Conservation (phyloP, 257 asterid genomes). For the Salvia rosmarinus region DNA sequence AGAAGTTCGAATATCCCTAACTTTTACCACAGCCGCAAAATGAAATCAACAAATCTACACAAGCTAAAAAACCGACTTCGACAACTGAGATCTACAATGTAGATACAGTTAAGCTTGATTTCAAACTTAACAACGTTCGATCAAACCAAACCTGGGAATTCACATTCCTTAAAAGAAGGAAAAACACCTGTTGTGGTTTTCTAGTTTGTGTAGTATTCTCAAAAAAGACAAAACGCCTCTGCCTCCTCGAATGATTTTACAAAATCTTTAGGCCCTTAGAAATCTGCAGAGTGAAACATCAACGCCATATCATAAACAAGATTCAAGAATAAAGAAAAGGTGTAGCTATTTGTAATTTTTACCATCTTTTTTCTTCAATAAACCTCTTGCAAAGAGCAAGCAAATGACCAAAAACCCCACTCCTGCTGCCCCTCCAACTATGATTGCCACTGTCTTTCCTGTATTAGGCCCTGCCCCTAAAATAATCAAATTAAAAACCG, state of each 20-base stretch:
- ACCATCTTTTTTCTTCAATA: constrained; percentile 92
- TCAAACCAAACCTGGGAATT: constrained; percentile 30
- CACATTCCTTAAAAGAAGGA: constrained; percentile 23
- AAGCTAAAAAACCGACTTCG: constrained; percentile 37
- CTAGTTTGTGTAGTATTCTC: constrained; percentile 45
- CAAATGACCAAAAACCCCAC: constrained; percentile 85
- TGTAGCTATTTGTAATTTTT: constrained; percentile 34
- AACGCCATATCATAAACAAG: constrained; percentile 26
- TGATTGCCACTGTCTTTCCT: constrained; percentile 94
- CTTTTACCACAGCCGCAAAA: constrained; percentile 23
- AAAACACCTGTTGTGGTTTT: constrained; percentile 32
- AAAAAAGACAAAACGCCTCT: constrained; percentile 22
- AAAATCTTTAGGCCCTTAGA: constrained; percentile 31
- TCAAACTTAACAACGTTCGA: constrained; percentile 34
- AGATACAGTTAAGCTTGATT: constrained; percentile 26
- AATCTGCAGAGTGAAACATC: constrained; percentile 45
- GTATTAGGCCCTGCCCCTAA: constrained; percentile 78
- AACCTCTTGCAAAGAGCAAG: constrained; percentile 74
- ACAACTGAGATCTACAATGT: constrained; percentile 12
- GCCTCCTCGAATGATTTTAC: constrained; percentile 21
- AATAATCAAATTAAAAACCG: constrained; percentile 36
- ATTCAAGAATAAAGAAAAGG: background rate
- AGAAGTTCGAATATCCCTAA: constrained; percentile 33
- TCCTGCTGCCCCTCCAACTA: constrained; percentile 99
- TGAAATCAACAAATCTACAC: constrained; percentile 41